Evolutionary conservation across 2,329 filamentous ascomycete species (phyloP), one percentile per base, ranked within the genome.

Genomic region (Berkeleyomyces rouxiae): DNA sequence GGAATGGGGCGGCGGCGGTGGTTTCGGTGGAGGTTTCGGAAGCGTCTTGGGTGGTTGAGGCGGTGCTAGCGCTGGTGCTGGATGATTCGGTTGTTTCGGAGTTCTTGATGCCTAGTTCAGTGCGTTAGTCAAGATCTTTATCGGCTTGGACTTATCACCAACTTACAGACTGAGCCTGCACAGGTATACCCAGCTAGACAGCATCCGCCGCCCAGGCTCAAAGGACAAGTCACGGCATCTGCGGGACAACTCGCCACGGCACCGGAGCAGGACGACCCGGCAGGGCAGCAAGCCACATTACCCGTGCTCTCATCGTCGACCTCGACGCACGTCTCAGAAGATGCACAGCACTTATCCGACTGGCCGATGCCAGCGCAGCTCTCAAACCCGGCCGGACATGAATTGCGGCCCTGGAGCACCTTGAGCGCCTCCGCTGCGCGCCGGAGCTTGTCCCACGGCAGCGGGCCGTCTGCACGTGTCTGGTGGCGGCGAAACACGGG

Each of bases 151-250:
- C 23, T 23, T 2, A 43, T 37, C 10, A 11, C 62, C 37, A 65
- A 79, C 77, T 79, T 74, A 84, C 88, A 92, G 33, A 87, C 88
- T 63, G 84, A 75, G 16, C 84, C 84, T 63, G 82, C 76, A 68
- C 88, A 92, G 1, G 80, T 76, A 68, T 82, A 90, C 3, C 86
- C 86, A 0, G 83, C 77, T 9, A 90, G 82, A 70, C 88, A 92
- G 69, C 88, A 92, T 2, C 87, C 88, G 11, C 87, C 87, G 2
- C 87, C 87, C 0, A 84, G 71, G 42, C 79, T 78, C 6, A 81
- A 77, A 0, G 83, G 77, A 70, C 88, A 92, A 58, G 81, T 80
- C 9, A 81, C 80, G 65, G 86, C 83, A 47, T 80, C 84, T 3
- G 76, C 74, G 2, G 77, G 76, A 66, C 88, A 91, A n/a, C 70